A percentile compares a stretch with the other conserved stretches of the same genome.
Conservation (phyloP, 345 rosid genomes). For the Rhodomyrtus tomentosa region DNA sequence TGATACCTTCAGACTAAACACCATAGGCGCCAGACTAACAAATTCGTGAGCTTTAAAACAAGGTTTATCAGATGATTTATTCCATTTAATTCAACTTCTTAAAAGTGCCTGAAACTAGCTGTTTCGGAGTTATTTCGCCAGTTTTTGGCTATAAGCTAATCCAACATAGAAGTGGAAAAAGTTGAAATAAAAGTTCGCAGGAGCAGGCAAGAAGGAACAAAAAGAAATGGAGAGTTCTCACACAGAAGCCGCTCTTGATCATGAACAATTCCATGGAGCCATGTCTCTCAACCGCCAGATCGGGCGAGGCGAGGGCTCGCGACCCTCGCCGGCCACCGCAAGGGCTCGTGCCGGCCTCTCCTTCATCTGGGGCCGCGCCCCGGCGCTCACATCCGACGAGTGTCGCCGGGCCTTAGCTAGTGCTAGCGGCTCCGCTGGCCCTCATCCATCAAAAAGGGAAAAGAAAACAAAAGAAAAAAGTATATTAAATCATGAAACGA, state of each 20-base stretch:
- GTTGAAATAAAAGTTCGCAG: background rate
- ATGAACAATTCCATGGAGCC: conserved; percentile 92
- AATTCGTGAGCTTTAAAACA: too few relatives aligned
- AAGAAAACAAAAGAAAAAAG: too few relatives aligned
- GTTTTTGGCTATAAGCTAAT: background rate
- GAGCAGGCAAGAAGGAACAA: background rate
- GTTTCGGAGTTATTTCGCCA: background rate
- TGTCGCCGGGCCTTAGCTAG: too few relatives aligned
- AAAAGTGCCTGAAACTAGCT: background rate
- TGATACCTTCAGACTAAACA: background rate
- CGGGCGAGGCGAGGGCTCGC: too few relatives aligned
- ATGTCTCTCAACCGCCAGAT: too few relatives aligned
- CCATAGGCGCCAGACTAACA: background rate
- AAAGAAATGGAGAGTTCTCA: conserved; percentile 28
- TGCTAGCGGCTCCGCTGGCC: too few relatives aligned
- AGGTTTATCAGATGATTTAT: background rate
- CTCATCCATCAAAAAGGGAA: too few relatives aligned
- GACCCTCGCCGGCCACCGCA: too few relatives aligned
- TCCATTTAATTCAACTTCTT: background rate
- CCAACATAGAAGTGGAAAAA: background rate
- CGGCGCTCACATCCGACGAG: too few relatives aligned
- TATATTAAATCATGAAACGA: too few relatives aligned
- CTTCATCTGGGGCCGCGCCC: too few relatives aligned
- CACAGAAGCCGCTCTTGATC: conserved; percentile 94
- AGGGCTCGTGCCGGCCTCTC: too few relatives aligned